Base-by-base conservation (phyloP, 805 yeast species). In the Myxozyma neotropica region DNA sequence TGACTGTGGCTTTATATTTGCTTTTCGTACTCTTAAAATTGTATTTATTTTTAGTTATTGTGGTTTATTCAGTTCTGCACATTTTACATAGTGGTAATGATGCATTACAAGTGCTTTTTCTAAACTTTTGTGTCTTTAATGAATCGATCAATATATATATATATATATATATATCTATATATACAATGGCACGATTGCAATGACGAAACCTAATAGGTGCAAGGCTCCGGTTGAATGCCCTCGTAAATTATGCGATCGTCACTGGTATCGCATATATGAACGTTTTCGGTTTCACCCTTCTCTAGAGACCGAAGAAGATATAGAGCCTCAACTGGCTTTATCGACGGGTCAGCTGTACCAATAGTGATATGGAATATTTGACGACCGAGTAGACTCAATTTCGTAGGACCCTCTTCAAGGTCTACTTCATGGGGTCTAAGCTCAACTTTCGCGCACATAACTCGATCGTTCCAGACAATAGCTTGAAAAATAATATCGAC, bases 321-420 rank as follows among this genome's bases (percentile, higher is more conserved):
- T 61, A 85, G 84, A 1, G 92, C 81, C 64, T 82, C 81, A 24
- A 75, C 70, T 0, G 94, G 84, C 53, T 72, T 75, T 2, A 80
- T 75, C 0, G 73, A 72, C 0, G 75, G 75, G 1, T 75, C 67
- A 1, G 74, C 68, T 0, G 89, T 81, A 0, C 92, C 96, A 13
- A 89, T 69, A 0, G 97, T 92, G 44, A 91, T 81, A 70, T 92
- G 97, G 0, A 87, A 77, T 59, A 72, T 71, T 53, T 73, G 70
- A 58, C 83, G 82, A 0, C 78, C 77, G 7, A 78, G 71, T 45
- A 70, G 49, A 6, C 63, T 33, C 24, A 61, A n/a, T 55, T 56
- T 1, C 42, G 45, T 2, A 31, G 40, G 51, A 21, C 27, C 29
- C 7, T 33, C 24, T 3, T 47, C 35, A 80, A 61, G 7, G 75